These are phyloP conservation scores for Teunomyces gatunensis DNA, from an alignment of 805 yeast species.

Conservation along the genomic window DNA sequence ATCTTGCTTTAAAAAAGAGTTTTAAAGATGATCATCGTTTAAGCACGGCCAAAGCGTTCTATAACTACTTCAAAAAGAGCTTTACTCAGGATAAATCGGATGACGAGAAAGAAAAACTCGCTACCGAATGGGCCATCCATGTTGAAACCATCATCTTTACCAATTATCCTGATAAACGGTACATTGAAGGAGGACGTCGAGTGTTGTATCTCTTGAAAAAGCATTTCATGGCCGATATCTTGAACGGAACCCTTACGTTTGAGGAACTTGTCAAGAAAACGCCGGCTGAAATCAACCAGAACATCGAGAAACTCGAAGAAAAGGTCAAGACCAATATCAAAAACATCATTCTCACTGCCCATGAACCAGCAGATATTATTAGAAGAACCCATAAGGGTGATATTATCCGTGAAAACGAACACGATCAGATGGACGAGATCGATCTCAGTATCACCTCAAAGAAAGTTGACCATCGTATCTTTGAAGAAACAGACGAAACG, in stretches of 20 bases:
- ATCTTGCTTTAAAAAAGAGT: conserved; percentile 11
- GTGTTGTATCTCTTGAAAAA: conserved; percentile 65
- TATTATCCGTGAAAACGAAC: conserved; percentile 59
- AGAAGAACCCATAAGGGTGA: conserved; percentile 88
- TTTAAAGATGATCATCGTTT: conserved; percentile 39
- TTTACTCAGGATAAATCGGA: conserved; percentile 30
- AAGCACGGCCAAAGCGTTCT: conserved; percentile 53
- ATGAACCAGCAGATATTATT: conserved; percentile 54
- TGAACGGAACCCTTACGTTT: conserved; percentile 52
- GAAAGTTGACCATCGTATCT: conserved; percentile 38
- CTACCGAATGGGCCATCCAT: conserved; percentile 46
- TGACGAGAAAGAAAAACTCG: conserved; percentile 29
- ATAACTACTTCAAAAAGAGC: conserved; percentile 40
- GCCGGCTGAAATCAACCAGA: conserved; percentile 80
- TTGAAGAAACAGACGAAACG: conserved; percentile 14
- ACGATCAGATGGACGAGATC: conserved; percentile 19
- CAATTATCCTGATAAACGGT: conserved; percentile 34
- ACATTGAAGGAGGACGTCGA: conserved; percentile 68
- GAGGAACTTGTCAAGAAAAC: conserved; percentile 60
- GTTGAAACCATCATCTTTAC: conserved; percentile 51
- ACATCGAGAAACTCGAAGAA: conserved; percentile 65
- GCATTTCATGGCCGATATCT: conserved; percentile 55
- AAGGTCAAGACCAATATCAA: conserved; percentile 67
- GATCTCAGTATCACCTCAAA: conserved; percentile 28
- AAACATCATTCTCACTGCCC: conserved; percentile 64